phyloP scores from a whole-genome alignment of 306 rosid species.

The Vicia sativa region DNA sequence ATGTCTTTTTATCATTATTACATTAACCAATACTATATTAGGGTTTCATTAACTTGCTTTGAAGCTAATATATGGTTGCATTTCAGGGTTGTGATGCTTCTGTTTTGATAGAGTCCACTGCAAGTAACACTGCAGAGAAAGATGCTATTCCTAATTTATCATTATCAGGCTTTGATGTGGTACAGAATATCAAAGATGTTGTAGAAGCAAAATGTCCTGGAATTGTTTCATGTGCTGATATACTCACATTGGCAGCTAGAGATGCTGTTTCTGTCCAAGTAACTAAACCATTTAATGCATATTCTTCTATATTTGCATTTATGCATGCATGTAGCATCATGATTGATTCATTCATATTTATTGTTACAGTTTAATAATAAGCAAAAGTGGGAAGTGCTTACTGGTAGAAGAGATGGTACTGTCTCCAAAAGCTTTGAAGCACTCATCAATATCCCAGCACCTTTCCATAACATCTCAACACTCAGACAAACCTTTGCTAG shows the following conservation, averaged over 20 bases:
- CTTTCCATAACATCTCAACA: constrained; percentile 48
- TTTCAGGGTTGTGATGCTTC: constrained; percentile 69
- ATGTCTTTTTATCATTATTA: background rate
- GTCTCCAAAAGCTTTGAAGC: constrained; percentile 40
- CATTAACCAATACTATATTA: background rate
- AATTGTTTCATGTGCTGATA: constrained; percentile 69
- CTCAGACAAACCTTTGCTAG: constrained; percentile 48
- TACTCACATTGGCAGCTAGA: constrained; percentile 57
- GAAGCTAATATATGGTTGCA: background rate
- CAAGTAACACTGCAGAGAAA: constrained; percentile 47
- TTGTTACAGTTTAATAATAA: constrained; percentile 45
- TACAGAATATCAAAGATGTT: constrained; percentile 52
- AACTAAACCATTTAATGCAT: background rate
- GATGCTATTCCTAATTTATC: constrained; percentile 50
- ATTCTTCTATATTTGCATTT: background rate
- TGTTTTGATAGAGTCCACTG: constrained; percentile 53
- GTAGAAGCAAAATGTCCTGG: constrained; percentile 51
- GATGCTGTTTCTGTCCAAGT: constrained; percentile 56
- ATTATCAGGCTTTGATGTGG: constrained; percentile 55
- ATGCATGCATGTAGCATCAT: background rate
- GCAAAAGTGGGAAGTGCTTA: constrained; percentile 57
- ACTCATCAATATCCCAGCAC: constrained; percentile 46
- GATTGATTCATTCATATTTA: background rate
- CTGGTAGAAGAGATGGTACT: constrained; percentile 71
- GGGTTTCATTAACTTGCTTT: too few relatives aligned